phyloP scores from a whole-genome alignment of 495 filamentous ascomycete genomes.

The Penicillium steckii region DNA sequence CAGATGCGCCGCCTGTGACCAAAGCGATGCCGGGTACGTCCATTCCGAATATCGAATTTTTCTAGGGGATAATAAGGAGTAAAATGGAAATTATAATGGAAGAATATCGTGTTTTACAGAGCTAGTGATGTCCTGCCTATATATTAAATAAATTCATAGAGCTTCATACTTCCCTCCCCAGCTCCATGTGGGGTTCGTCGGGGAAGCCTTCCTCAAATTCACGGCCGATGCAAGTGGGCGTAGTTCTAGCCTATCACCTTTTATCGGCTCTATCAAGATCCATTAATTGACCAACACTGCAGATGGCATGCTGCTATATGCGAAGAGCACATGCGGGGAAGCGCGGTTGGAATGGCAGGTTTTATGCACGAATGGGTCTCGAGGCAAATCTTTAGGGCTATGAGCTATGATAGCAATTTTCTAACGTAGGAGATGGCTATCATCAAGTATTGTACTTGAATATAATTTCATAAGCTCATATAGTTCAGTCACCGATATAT shows the following conservation, averaged over 20 bases:
- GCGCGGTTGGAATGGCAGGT: neutral
- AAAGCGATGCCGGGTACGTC: slow-evolving; percentile 25
- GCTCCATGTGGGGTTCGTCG: slow-evolving; percentile 12
- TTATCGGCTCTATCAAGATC: neutral
- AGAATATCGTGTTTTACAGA: neutral
- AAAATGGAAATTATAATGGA: no score
- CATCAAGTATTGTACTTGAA: no score
- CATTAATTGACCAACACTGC: neutral
- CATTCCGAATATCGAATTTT: slow-evolving; percentile 11
- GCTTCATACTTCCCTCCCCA: neutral
- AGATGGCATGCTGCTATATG: neutral
- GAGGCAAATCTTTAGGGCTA: no score
- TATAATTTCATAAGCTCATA: no score
- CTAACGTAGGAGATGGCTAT: no score
- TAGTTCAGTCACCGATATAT: no score
- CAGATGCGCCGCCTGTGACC: slow-evolving; percentile 22
- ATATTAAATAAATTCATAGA: slow-evolving; percentile 1
- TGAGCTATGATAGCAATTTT: no score
- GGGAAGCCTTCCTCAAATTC: slow-evolving; percentile 15
- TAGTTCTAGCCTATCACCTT: neutral
- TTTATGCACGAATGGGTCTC: no score
- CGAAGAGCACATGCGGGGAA: neutral
- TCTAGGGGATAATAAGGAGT: no score
- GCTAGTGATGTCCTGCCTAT: neutral
- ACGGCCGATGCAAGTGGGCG: neutral